Evolutionary conservation across 2,329 filamentous ascomycete species (phyloP).

Genomic region (Aspergillus texensis): DNA sequence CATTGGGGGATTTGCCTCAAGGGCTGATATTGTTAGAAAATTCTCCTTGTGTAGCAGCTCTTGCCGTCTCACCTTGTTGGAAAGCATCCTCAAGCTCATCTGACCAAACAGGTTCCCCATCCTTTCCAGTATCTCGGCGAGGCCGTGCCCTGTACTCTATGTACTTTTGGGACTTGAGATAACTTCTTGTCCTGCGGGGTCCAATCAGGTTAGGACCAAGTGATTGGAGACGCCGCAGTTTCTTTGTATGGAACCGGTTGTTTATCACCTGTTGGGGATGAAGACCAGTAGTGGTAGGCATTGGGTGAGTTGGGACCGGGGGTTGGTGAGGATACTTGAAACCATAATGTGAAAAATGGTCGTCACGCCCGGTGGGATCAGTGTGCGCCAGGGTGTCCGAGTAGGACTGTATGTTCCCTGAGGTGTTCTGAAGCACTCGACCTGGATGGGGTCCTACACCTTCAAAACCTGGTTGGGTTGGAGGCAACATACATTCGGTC

Average conservation of each 20-base stretch:
- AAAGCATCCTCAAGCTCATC: slow-evolving; percentile 52
- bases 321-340: slow-evolving; percentile 40
- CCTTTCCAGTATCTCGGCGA: slow-evolving; percentile 46
- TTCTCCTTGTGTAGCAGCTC: not conserved
- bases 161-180: slow-evolving; percentile 48
- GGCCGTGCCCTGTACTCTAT: slow-evolving; percentile 47
- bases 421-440: slow-evolving; percentile 45
- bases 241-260: slow-evolving; percentile 38
- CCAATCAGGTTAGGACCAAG: slow-evolving; percentile 29
- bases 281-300: slow-evolving; percentile 26
- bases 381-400: slow-evolving; percentile 35
- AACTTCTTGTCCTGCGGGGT: slow-evolving; percentile 36
- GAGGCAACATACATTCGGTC: slow-evolving; percentile 42
- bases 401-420: slow-evolving; percentile 48
- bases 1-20: slow-evolving; percentile 60
- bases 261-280: slow-evolving; percentile 33
- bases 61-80: slow-evolving; percentile 43
- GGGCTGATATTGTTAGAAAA: slow-evolving; percentile 39
- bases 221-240: slow-evolving; percentile 39
- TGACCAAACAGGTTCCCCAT: slow-evolving; percentile 49
- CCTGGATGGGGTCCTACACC: slow-evolving; percentile 38
- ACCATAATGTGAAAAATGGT: slow-evolving; percentile 38
- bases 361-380: slow-evolving; percentile 34
- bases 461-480: slow-evolving; percentile 40
- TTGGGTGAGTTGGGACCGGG: slow-evolving; percentile 29